Conservation (phyloP, 352 stramenopile species). For the Pythium myriotylum region DNA sequence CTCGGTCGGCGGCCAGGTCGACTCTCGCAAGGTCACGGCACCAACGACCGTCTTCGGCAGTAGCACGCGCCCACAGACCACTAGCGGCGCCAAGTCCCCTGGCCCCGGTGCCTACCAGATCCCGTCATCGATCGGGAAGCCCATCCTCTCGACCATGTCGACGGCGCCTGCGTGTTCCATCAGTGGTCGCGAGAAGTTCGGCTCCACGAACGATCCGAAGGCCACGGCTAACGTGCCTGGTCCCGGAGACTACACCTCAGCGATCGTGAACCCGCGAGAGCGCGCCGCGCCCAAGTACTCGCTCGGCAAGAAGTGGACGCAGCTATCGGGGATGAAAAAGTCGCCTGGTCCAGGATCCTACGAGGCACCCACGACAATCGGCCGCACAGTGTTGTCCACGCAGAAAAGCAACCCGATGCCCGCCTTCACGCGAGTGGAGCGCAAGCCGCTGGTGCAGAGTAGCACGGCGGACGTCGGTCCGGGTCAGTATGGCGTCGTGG, state of each 20-base stretch:
- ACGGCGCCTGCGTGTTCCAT: conserved; percentile 65
- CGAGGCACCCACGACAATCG: conserved; percentile 58
- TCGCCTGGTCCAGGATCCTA: conserved; percentile 64
- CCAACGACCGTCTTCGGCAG: conserved; percentile 68
- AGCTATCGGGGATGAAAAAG: conserved; percentile 45
- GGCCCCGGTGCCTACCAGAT: conserved; percentile 71
- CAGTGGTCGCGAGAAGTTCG: conserved; percentile 79
- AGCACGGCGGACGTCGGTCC: conserved; percentile 62
- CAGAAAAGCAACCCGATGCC: conserved; percentile 62
- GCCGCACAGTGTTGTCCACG: conserved; percentile 70
- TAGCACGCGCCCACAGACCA: conserved; percentile 53
- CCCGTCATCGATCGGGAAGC: conserved; percentile 70
- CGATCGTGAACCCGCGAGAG: conserved; percentile 73
- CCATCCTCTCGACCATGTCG: conserved; percentile 65
- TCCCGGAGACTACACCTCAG: conserved; percentile 64
- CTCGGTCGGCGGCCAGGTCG: conserved; percentile 66
- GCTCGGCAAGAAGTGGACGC: conserved; percentile 75
- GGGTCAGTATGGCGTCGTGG: conserved; percentile 72
- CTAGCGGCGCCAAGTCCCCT: conserved; percentile 55
- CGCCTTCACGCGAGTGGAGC: conserved; percentile 70
- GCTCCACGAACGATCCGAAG: conserved; percentile 62
- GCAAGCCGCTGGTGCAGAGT: conserved; percentile 54
- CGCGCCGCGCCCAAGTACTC: conserved; percentile 66
- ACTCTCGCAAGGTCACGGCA: conserved; percentile 73
- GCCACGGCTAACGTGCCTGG: conserved; percentile 47